phyloP scores from a whole-genome alignment of 1,284 basidiomycete species.

The Flammula alnicola region DNA sequence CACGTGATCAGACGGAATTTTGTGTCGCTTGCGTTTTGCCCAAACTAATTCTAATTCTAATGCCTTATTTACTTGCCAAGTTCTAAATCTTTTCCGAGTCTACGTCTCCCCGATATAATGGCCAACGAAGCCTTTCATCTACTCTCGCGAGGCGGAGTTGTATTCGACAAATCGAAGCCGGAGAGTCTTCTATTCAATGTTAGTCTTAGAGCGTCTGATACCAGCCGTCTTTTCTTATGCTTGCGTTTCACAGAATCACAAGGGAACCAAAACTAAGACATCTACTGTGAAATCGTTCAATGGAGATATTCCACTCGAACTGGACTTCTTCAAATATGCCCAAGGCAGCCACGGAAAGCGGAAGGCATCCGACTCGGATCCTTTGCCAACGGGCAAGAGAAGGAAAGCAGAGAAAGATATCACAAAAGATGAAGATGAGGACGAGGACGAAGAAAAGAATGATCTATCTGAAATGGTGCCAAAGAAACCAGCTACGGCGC shows the following conservation, averaged over 20 bases:
- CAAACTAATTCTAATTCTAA: too few relatives aligned
- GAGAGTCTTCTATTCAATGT: conserved; percentile 81
- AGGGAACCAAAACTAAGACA: conserved; percentile 26
- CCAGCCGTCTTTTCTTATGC: neutral
- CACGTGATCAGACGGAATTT: too few relatives aligned
- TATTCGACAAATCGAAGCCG: conserved; percentile 81
- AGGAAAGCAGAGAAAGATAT: conserved; percentile 36
- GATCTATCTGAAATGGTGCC: conserved; percentile 23
- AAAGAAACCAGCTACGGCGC: conserved; percentile 33
- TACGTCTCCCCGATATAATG: conserved; percentile 41
- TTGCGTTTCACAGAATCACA: conserved; percentile 30
- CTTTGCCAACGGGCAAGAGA: conserved; percentile 29
- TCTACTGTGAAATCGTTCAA: conserved; percentile 22
- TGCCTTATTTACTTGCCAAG: too few relatives aligned
- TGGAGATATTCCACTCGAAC: conserved; percentile 70
- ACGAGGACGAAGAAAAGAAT: conserved; percentile 35
- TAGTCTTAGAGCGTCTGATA: conserved; percentile 19
- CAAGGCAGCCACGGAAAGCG: conserved; percentile 57
- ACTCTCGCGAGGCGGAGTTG: conserved; percentile 75
- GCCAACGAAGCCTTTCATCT: conserved; percentile 70
- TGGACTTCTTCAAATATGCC: conserved; percentile 91
- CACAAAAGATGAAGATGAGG: conserved; percentile 34
- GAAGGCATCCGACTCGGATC: conserved; percentile 36
- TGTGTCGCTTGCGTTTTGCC: too few relatives aligned
- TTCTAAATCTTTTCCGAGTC: too few relatives aligned